These are phyloP conservation scores for Globisporangium camurandrum DNA, from an alignment of 352 stramenopile genomes.

Conservation along the genomic window DNA sequence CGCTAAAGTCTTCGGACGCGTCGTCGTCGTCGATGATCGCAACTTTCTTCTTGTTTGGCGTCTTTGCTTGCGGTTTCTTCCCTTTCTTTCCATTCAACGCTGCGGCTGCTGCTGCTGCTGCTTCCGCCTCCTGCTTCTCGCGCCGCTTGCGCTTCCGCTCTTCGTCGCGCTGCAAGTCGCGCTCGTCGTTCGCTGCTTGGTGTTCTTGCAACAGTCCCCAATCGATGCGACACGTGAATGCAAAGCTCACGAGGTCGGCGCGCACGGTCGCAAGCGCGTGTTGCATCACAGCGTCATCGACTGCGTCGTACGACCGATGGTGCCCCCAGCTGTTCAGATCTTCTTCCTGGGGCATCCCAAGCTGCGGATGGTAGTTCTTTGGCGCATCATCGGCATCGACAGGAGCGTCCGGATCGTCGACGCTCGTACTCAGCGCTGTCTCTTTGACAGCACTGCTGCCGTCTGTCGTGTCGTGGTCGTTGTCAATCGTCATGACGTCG, in stretches of 20 bases:
- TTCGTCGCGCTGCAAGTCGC: constrained; percentile 61
- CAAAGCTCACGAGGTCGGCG: constrained; percentile 80
- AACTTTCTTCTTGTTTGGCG: constrained; percentile 20
- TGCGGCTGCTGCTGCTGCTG: constrained; percentile 9
- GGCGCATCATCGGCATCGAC: constrained; percentile 12
- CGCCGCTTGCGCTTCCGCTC: constrained; percentile 67
- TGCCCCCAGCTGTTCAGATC: constrained; percentile 97
- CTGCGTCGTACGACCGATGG: constrained; percentile 92
- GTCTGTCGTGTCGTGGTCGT: constrained; percentile 22
- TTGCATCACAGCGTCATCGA: constrained; percentile 96
- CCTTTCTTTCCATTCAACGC: constrained; percentile 15
- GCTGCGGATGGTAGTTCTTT: constrained; percentile 73
- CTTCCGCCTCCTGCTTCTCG: constrained; percentile 48
- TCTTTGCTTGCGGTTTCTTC: constrained; percentile 22
- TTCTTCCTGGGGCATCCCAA: constrained; percentile 95
- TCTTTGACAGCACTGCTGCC: too few species aligned
- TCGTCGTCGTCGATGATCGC: constrained; percentile 41
- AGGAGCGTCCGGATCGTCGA: constrained; percentile 13
- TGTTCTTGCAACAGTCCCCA: constrained; percentile 91
- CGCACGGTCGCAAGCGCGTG: constrained; percentile 63
- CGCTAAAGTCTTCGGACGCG: constrained; percentile 29
- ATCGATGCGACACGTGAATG: constrained; percentile 95
- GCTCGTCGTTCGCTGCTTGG: constrained; percentile 69
- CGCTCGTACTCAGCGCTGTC: too few species aligned
- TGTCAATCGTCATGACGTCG: constrained; percentile 28